Percentiles rank a stretch among this genome's conserved stretches.
Evolutionary conservation across 2,329 filamentous ascomycete genomes (phyloP).

Genomic region (Scolecobasidium constrictum): DNA sequence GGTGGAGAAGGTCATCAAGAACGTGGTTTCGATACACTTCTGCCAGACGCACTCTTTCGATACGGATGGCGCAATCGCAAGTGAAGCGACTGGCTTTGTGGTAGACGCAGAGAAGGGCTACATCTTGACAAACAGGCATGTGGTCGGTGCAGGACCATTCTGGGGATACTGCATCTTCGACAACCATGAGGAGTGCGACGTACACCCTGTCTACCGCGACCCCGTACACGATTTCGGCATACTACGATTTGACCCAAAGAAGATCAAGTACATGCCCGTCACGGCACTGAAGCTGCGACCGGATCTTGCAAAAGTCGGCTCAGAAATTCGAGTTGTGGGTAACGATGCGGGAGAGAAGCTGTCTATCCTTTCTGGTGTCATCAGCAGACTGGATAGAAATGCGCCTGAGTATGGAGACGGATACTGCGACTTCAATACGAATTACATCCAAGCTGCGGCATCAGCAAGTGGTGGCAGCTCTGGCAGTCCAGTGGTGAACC

Average conservation of each 20-base stretch:
- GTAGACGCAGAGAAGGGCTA: constrained; percentile 85
- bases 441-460: constrained; percentile 96
- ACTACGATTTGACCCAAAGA: constrained; percentile 86
- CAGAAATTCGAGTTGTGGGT: constrained; percentile 92
- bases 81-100: constrained; percentile 94
- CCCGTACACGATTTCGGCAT: constrained; percentile 98
- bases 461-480: constrained; percentile 95
- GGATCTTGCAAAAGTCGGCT: constrained; percentile 68
- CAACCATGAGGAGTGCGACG: constrained; percentile 94
- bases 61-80: constrained; percentile 86
- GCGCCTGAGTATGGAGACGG: constrained; percentile 96
- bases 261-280: constrained; percentile 94
- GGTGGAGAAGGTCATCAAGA: constrained; percentile 86
- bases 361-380: constrained; percentile 94
- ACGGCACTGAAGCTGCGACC: constrained; percentile 70
- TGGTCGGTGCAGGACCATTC: constrained; percentile 90
- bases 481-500: constrained; percentile 95
- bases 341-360: constrained; percentile 98
- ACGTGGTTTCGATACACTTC: constrained; percentile 97
- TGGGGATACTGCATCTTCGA: constrained; percentile 98
- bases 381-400: constrained; percentile 90
- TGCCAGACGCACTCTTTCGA: constrained; percentile 97
- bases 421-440: constrained; percentile 92
- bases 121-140: constrained; percentile 55
- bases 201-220: constrained; percentile 92